Evolutionary conservation across 2,329 filamentous ascomycete genomes (phyloP).

Genomic region (Rasamsonia emersonii): DNA sequence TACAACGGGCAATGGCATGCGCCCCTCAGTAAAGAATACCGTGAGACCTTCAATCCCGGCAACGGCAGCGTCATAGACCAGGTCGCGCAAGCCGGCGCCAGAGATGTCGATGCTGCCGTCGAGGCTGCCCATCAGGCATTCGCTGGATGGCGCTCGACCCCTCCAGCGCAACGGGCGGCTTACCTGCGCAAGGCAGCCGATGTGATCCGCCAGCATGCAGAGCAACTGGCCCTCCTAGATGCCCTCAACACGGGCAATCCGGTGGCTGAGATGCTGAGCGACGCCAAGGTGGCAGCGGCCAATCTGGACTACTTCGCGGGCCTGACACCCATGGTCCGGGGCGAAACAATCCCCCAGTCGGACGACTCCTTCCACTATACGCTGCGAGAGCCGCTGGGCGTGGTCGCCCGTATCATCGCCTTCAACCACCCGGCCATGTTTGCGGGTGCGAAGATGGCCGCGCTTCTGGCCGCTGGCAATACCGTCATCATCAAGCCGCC

Average conservation of each 20-base stretch:
- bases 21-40: constrained; percentile 10
- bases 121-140: constrained; percentile 16
- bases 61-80: constrained; percentile 16
- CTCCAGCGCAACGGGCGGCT: constrained; percentile 10
- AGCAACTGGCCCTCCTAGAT: constrained; percentile 13
- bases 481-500: constrained; percentile 29
- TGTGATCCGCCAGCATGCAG: constrained; percentile 8
- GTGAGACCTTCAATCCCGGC: constrained; percentile 16
- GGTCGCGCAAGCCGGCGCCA: constrained; percentile 12
- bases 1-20: constrained; percentile 17
- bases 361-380: constrained; percentile 15
- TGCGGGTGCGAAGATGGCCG: constrained; percentile 40
- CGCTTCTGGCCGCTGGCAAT: constrained; percentile 27
- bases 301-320: constrained; percentile 18
- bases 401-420: constrained; percentile 49
- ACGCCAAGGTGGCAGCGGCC: constrained; percentile 14
- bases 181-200: constrained; percentile 39
- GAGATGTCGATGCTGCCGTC: constrained; percentile 16
- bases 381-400: constrained; percentile 43
- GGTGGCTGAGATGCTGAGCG: constrained; percentile 15
- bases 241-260: constrained; percentile 16
- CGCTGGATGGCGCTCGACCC: constrained; percentile 6
- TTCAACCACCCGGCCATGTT: constrained; percentile 54
- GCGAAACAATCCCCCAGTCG: constrained; percentile 15
- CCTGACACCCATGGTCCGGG: constrained; percentile 16